Conservation (phyloP, 345 rosid genomes). For the Melaleuca quinquenervia region DNA sequence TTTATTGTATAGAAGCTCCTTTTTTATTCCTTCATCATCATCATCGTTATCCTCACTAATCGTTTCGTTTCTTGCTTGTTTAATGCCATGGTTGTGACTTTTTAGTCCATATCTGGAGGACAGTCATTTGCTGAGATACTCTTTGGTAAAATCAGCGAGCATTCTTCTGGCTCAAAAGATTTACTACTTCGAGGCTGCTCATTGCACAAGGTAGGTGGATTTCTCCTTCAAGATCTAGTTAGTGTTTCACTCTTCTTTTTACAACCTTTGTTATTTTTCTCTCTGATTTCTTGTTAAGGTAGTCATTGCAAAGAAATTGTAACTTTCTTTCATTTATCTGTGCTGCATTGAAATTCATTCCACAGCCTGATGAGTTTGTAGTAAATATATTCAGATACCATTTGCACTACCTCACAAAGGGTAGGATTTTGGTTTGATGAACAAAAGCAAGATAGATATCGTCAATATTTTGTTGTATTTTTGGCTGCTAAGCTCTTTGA, state of each 20-base stretch:
- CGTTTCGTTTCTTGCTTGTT: not conserved
- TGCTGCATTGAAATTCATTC: not conserved
- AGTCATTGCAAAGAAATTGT: not conserved
- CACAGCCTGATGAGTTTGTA: not conserved
- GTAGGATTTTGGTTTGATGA: not conserved
- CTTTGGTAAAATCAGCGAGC: constrained; percentile 44
- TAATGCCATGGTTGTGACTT: not conserved
- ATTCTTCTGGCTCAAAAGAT: constrained; percentile 36
- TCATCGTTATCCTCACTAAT: not conserved
- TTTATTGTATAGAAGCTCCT: constrained; percentile 1
- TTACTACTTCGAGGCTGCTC: constrained; percentile 55
- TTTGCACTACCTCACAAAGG: not conserved
- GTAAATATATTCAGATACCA: not conserved
- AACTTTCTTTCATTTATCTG: not conserved
- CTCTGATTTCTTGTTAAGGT: not conserved
- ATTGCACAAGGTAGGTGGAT: constrained; percentile 46
- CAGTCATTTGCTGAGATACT: constrained; percentile 82
- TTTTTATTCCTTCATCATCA: constrained; percentile 2
- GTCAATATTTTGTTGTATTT: not conserved
- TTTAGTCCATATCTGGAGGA: constrained; percentile 90
- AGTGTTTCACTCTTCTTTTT: not conserved
- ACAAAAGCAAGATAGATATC: not conserved
- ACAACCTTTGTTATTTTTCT: not conserved
- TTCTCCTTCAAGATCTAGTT: not conserved
- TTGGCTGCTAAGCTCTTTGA: not conserved